Evolutionary conservation across 768 basidiomycete genomes (phyloP).

Genomic region (Boletus eberwhitei): DNA sequence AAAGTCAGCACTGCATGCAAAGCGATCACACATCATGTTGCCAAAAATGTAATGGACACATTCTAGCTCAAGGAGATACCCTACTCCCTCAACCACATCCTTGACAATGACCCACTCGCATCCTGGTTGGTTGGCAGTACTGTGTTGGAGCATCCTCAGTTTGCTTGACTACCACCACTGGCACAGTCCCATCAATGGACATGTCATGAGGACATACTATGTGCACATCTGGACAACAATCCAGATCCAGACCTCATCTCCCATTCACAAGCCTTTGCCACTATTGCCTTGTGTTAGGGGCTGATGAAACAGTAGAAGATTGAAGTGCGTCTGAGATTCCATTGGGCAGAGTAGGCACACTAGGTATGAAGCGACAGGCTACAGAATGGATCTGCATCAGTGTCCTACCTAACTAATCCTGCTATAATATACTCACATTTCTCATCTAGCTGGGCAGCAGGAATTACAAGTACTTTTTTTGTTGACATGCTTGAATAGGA

Average conservation of each 20-base stretch:
- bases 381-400: conserved; percentile 3
- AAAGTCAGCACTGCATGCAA: conserved; percentile 56
- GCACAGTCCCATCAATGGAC: conserved; percentile 55
- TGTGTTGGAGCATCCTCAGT: conserved; percentile 56
- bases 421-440: conserved; percentile 27
- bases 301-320: conserved; percentile 25
- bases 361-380: conserved; percentile 70
- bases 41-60: conserved; percentile 38
- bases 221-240: conserved; percentile 33
- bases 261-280: no score
- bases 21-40: conserved; percentile 44
- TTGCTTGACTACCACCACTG: conserved; percentile 59
- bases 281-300: conserved; percentile 47
- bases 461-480: conserved; percentile 65
- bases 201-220: conserved; percentile 36
- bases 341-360: conserved; percentile 68
- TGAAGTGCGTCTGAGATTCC: conserved; percentile 57
- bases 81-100: conserved; percentile 58
- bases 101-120: conserved; percentile 40
- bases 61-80: conserved; percentile 65
- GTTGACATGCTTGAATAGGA: no score
- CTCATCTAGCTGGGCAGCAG: conserved; percentile 30
- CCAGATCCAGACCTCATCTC: conserved; percentile 8
- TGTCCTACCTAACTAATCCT: conserved; percentile 7
- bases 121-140: conserved; percentile 48